phyloP scores from a whole-genome alignment of 495 filamentous ascomycete species.

The Hypomontagnella submonticulosa region DNA sequence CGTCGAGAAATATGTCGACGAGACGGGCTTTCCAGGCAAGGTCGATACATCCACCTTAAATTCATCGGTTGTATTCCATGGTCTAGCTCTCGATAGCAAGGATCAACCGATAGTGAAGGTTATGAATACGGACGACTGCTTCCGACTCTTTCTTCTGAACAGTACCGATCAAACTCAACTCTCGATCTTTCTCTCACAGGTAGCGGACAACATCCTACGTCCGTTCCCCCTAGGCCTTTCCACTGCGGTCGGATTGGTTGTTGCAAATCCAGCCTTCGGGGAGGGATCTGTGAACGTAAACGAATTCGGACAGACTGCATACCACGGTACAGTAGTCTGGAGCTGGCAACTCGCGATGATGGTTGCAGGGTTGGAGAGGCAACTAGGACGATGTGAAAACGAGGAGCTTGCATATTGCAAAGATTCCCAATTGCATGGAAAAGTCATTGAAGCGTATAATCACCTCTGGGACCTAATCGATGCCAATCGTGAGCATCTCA shows the following conservation, averaged over 20 bases:
- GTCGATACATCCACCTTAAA: constrained; percentile 45
- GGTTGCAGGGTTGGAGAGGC: constrained; percentile 64
- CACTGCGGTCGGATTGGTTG: constrained; percentile 65
- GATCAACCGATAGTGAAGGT: constrained; percentile 63
- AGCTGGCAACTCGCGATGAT: constrained; percentile 74
- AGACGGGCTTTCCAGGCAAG: constrained; percentile 59
- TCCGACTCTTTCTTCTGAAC: constrained; percentile 71
- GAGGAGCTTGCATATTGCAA: constrained; percentile 60
- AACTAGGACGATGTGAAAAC: constrained; percentile 57
- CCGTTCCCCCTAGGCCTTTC: constrained; percentile 70
- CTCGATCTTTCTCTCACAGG: constrained; percentile 64
- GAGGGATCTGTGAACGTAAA: constrained; percentile 57
- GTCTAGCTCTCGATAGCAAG: constrained; percentile 65
- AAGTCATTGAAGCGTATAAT: constrained; percentile 67
- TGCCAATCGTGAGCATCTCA: constrained; percentile 62
- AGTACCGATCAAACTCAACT: constrained; percentile 68
- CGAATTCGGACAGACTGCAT: constrained; percentile 67
- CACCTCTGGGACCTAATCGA: constrained; percentile 70
- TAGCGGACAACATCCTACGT: constrained; percentile 64
- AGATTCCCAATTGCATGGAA: constrained; percentile 57
- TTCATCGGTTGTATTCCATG: constrained; percentile 58
- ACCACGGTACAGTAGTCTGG: constrained; percentile 76
- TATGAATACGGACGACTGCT: constrained; percentile 74
- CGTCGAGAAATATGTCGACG: constrained; percentile 59
- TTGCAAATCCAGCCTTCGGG: constrained; percentile 72